phyloP scores from a whole-genome alignment of 805 yeast genomes.

The Teunomyces lycoperdinae region DNA sequence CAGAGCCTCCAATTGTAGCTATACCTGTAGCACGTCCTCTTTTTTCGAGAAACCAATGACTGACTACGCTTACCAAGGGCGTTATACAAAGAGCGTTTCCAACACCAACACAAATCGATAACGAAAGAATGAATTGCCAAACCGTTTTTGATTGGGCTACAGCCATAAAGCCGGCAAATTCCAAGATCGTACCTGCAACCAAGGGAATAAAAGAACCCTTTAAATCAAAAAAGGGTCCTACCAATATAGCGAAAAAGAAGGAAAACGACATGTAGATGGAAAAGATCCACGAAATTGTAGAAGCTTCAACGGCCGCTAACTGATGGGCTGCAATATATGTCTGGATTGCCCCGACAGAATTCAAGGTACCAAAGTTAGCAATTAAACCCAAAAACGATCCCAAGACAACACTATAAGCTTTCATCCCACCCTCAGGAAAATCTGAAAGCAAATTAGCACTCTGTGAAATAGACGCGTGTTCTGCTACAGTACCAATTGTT shows the following conservation, averaged over 20 bases:
- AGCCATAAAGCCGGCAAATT: conserved; percentile 19
- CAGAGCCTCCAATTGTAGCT: conserved; percentile 53
- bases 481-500: neutral
- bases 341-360: conserved; percentile 40
- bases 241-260: conserved; percentile 21
- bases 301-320: conserved; percentile 23
- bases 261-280: conserved; percentile 34
- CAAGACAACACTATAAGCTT: conserved; percentile 20
- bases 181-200: conserved; percentile 11
- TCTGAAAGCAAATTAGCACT: neutral
- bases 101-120: conserved; percentile 17
- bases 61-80: conserved; percentile 20
- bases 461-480: neutral
- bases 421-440: conserved; percentile 23
- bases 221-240: conserved; percentile 21
- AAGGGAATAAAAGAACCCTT: conserved; percentile 17
- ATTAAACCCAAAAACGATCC: conserved; percentile 47
- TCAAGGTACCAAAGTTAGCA: conserved; percentile 27
- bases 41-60: conserved; percentile 21
- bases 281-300: conserved; percentile 40
- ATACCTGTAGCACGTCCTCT: conserved; percentile 20
- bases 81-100: conserved; percentile 21
- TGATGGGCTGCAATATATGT: conserved; percentile 38
- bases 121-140: conserved; percentile 20
- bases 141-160: conserved; percentile 14